Evolutionary conservation across 225 moss, liverwort and hornwort species (phyloP), one percentile per base, ranked within the genome.

Genomic region (Marchantia polymorpha): DNA sequence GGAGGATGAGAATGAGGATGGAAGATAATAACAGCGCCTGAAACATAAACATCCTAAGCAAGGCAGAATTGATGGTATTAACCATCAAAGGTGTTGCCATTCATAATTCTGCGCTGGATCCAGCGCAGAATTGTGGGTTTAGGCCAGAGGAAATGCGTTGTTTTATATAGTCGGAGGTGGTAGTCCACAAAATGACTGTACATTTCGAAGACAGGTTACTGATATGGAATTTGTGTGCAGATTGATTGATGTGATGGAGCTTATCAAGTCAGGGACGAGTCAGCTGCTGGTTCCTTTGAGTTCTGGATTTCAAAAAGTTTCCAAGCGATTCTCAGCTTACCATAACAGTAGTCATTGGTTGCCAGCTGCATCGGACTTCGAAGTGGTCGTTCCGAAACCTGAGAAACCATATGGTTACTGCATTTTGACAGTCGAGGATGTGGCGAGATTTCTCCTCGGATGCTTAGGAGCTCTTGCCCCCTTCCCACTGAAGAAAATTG

Each of bases 391-490:
- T 20, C 58, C 81, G 48, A 81, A 69, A 56, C 81, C 77, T 2
- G 81, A 82, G 77, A 81, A 61, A 58, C 74, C 80, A 7, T 22
- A 79, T 56, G 80, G 85, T 52, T 87, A 87, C 49, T 89, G 89
- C 66, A 89, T 87, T 74, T 81, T 91, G 14, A 86, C 83, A 10
- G 82, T 84, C 0, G 89, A 91, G 69, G 89, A 91, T 60, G 73
- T 91, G 0, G 87, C 89, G 31, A 81, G 89, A 58, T 91, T 87
- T n/a, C 70, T 91, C 10, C 80, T 91, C 20, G 84, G 89, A 26
- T 91, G 87, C 68, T 82, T 91, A 72, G 87, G 91, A 12, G 54
- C 85, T 46, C 87, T 91, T 58, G 85, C 89, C 4, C 89, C 89
- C 5, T 81, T 91, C 16, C 89, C 87, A 12, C 79, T 91, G 77